These are phyloP conservation scores for Phlebopus sp. DNA, from an alignment of 1,284 basidiomycete species.

Conservation along the genomic window DNA sequence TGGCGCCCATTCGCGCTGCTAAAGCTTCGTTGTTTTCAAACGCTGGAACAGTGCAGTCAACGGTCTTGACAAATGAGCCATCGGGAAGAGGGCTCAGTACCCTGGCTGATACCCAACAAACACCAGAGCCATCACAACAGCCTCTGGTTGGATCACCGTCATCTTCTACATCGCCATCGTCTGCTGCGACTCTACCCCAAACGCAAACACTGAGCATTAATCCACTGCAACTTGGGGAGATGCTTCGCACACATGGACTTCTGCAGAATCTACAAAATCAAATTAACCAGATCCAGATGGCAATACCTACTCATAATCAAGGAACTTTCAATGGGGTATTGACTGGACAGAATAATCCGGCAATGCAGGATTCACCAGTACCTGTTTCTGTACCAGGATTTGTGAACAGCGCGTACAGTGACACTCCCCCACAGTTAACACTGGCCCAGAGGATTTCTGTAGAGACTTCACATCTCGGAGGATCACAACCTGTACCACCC, in stretches of 20 bases:
- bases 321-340: background rate
- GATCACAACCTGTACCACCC: background rate
- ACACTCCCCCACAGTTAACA: background rate
- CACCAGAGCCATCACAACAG: conserved; percentile 3
- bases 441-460: conserved; percentile 8
- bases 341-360: conserved; percentile 1
- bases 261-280: conserved; percentile 14
- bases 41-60: conserved; percentile 4
- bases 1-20: conserved; percentile 33
- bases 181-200: background rate
- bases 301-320: conserved; percentile 7
- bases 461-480: conserved; percentile 5
- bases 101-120: conserved; percentile 4
- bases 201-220: conserved; percentile 7
- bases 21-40: conserved; percentile 24
- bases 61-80: conserved; percentile 7
- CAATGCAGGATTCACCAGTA: background rate
- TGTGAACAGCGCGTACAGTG: background rate
- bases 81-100: background rate
- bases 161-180: background rate
- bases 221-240: conserved; percentile 13
- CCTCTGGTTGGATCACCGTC: background rate
- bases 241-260: conserved; percentile 8
- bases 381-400: background rate
- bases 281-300: conserved; percentile 12